phyloP scores from a whole-genome alignment of 148 eudicot genomes.

The Cornus suecica region DNA sequence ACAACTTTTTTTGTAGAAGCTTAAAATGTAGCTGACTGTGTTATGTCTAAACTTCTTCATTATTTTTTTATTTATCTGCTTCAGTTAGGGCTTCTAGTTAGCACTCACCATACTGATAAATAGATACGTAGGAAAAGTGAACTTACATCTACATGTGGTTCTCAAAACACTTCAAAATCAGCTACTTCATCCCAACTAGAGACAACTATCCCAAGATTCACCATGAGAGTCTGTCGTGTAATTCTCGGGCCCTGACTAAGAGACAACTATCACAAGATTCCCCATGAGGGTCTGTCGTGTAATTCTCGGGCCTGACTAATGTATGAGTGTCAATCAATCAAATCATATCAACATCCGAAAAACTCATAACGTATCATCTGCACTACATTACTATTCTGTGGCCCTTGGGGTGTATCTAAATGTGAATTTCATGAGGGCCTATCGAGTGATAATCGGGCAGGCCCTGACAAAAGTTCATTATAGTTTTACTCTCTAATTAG shows the following conservation, averaged over 20 bases:
- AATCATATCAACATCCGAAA: background rate
- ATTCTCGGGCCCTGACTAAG: background rate
- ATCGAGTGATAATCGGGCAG: no score
- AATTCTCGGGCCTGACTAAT: no score
- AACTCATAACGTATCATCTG: background rate
- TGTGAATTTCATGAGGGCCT: background rate
- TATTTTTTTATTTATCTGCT: no score
- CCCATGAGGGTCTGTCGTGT: no score
- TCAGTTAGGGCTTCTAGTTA: no score
- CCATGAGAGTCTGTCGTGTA: background rate
- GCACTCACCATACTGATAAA: no score
- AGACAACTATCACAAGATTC: no score
- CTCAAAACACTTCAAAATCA: background rate
- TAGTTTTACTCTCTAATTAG: no score
- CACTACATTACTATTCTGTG: background rate
- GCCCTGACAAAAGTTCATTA: no score
- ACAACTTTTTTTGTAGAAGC: no score
- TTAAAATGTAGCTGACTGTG: no score
- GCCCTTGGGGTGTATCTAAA: background rate
- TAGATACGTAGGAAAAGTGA: background rate
- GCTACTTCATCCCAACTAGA: background rate
- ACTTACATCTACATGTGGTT: background rate
- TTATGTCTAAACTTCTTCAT: no score
- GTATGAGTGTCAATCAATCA: background rate
- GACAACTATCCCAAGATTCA: background rate